Conservation (phyloP, 148 eudicot species). For the Rhododendron ferrugineum region DNA sequence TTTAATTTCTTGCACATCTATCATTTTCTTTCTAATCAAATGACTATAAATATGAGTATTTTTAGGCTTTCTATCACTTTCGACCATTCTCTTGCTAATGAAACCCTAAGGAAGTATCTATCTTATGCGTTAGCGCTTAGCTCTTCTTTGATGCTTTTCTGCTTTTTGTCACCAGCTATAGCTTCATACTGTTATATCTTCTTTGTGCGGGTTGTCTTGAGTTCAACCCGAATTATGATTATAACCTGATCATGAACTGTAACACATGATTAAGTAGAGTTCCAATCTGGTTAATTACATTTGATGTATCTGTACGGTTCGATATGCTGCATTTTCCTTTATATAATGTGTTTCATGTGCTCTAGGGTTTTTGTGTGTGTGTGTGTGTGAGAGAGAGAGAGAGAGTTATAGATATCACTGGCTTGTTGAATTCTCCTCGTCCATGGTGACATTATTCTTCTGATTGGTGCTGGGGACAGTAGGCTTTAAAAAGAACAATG, state of each 20-base stretch:
- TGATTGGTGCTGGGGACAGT: neutral
- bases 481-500: neutral
- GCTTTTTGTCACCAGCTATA: neutral
- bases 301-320: neutral
- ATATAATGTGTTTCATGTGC: neutral
- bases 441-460: neutral
- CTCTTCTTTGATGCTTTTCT: neutral
- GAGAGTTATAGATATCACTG: neutral
- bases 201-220: neutral
- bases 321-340: neutral
- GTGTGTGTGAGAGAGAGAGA: no score
- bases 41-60: no score
- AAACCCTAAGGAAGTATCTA: neutral
- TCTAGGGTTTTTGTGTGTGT: neutral
- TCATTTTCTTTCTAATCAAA: neutral
- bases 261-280: neutral
- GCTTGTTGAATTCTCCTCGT: neutral
- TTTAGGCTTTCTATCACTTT: neutral
- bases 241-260: neutral
- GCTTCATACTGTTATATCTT: neutral
- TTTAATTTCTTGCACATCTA: neutral
- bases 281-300: neutral
- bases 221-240: neutral
- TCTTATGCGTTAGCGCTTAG: neutral
- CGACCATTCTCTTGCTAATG: neutral